Evolutionary conservation across 2,329 filamentous ascomycete species (phyloP).

Genomic region (Lachnellula arida): DNA sequence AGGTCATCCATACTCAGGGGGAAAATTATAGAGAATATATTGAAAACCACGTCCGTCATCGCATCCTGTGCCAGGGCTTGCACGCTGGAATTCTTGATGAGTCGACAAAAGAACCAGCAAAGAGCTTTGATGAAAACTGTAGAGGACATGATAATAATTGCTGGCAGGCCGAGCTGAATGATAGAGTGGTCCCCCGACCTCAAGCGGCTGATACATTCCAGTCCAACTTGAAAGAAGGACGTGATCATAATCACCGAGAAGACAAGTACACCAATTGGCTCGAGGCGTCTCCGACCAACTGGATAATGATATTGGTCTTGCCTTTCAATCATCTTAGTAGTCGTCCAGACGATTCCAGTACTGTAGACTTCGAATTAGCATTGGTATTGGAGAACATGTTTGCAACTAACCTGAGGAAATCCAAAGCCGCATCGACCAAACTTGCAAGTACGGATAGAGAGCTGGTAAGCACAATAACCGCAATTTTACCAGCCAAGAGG

Average conservation of each 20-base stretch:
- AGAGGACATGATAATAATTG: conserved; percentile 52
- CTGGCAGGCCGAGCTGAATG: conserved; percentile 46
- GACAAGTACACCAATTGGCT: conserved; percentile 58
- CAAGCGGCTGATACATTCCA: conserved; percentile 56
- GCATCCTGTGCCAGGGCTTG: conserved; percentile 60
- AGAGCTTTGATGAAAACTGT: conserved; percentile 56
- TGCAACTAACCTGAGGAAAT: conserved; percentile 39
- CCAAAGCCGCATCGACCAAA: conserved; percentile 56
- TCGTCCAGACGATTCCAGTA: conserved; percentile 56
- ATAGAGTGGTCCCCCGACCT: conserved; percentile 45
- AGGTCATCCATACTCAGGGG: conserved; percentile 38
- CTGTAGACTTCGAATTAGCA: conserved; percentile 30
- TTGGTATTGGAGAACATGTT: background rate
- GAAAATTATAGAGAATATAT: conserved; percentile 58
- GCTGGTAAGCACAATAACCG: conserved; percentile 49
- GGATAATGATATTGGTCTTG: conserved; percentile 44
- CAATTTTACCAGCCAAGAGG: conserved; percentile 50
- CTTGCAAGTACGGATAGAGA: conserved; percentile 59
- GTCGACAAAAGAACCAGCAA: conserved; percentile 54
- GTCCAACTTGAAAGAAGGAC: conserved; percentile 55
- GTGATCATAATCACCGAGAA: conserved; percentile 61
- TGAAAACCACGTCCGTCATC: conserved; percentile 61
- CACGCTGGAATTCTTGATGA: conserved; percentile 59
- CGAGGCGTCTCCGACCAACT: conserved; percentile 51
- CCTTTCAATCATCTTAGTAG: conserved; percentile 51